phyloP scores from a whole-genome alignment of 106 monocot genomes.

The Dendrobium officinale region DNA sequence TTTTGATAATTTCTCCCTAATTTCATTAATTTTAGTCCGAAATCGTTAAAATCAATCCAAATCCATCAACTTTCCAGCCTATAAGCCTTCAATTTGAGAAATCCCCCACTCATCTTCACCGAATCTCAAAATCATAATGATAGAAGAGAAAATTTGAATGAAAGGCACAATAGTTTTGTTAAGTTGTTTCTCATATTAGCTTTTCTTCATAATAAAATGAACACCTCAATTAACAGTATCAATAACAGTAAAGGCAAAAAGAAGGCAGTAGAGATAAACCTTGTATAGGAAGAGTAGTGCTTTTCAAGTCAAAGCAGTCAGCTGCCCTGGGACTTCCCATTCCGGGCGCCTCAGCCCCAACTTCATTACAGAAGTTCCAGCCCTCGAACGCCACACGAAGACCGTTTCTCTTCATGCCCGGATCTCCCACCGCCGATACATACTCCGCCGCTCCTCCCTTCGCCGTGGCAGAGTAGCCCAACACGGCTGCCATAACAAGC shows the following conservation, averaged over 20 bases:
- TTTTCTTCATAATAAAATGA: too few relatives aligned
- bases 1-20: too few relatives aligned
- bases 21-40: too few relatives aligned
- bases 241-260: neutral
- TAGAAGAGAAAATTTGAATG: too few relatives aligned
- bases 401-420: constrained; percentile 67
- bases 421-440: constrained; percentile 56
- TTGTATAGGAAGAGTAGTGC: too few relatives aligned
- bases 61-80: too few relatives aligned
- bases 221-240: neutral
- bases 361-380: constrained; percentile 91
- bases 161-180: too few relatives aligned
- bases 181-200: too few relatives aligned
- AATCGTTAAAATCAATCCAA: too few relatives aligned
- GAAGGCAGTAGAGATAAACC: neutral
- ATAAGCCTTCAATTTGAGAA: too few relatives aligned
- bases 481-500: neutral
- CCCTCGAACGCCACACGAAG: constrained; percentile 65
- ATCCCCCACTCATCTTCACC: too few relatives aligned
- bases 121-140: too few relatives aligned
- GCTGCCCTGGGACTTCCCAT: constrained; percentile 80
- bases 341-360: constrained; percentile 52
- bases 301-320: constrained; percentile 56
- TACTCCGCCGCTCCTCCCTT: constrained; percentile 2
- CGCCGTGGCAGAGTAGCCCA: neutral